Base-by-base conservation (phyloP, 352 stramenopile species). In the Pythium angustatum region DNA sequence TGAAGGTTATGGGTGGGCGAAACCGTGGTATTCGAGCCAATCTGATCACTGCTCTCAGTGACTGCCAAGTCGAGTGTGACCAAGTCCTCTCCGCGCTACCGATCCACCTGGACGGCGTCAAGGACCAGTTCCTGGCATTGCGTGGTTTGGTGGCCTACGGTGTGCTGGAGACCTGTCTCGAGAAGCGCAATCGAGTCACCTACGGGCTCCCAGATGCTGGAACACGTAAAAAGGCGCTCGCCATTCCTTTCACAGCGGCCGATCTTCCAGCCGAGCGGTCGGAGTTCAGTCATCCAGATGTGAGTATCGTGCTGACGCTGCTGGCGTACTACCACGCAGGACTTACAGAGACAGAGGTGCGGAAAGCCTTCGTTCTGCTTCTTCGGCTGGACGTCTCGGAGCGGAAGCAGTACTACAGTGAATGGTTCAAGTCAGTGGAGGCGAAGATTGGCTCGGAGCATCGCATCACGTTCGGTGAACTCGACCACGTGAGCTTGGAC, bases 161-260 rank as follows among this genome's bases (percentile, higher is more conserved):
- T 3, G 64, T 96, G 0, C 63, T 97, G 10, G 71, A 91, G 28
- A 83, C 93, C 41, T 94, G 86, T 28, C 47, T 97, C 30, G 62
- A 95, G 53, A 95, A 96, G 63, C 80, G 88, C 5, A 81, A 91
- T 57, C 73, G 89, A 9, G 88, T 96, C 0, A 64, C 89, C 26
- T 97, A 82, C 64, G 90, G 90, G 0, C 65, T 96, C 22, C 70
- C 76, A 9, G 41, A 73, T 24, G 51, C 54, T 21, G 60, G 63
- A 1, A 70, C 73, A 0, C 84, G 83, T 27, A 19, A 7, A 0
- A 96, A 96, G 62, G 72, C 76, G 24, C 71, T 97, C 30, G 89
- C 87, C 6, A 86, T 98, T 15, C 91, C 90, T 9, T 97, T 96
- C 59, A 78, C 77, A 50, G 88, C 81, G 14, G 85, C 85, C 5